phyloP scores from a whole-genome alignment of 169 alveolate genomes.

The Neospora caninum region DNA sequence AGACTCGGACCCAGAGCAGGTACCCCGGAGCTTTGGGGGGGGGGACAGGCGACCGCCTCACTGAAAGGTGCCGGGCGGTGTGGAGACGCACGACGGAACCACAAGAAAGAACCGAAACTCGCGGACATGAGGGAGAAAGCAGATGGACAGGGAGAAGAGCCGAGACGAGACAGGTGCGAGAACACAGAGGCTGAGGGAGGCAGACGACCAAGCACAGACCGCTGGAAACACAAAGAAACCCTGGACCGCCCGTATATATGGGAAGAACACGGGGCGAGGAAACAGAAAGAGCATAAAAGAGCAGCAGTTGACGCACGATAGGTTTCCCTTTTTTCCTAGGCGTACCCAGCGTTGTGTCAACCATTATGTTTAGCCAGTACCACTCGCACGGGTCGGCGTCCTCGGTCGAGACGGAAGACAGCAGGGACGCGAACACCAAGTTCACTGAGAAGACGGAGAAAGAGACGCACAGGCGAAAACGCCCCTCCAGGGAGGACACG shows the following conservation, averaged over 20 bases:
- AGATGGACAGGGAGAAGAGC: background rate
- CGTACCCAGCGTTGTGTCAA: conserved; percentile 52
- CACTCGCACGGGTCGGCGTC: conserved; percentile 58
- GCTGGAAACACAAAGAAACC: background rate
- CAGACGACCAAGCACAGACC: background rate
- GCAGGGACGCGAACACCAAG: conserved; percentile 26
- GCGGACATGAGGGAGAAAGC: background rate
- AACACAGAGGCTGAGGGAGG: background rate
- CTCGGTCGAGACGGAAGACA: background rate
- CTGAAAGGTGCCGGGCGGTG: too few relatives aligned
- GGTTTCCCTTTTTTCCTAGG: background rate
- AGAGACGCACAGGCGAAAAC: background rate
- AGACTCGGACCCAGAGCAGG: too few relatives aligned
- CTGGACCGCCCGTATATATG: background rate
- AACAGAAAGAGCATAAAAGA: background rate
- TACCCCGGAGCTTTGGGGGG: too few relatives aligned
- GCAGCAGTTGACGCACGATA: background rate
- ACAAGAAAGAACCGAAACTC: too few relatives aligned
- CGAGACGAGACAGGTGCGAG: background rate
- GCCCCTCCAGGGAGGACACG: background rate
- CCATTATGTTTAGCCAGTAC: conserved; percentile 64
- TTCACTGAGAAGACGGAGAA: conserved; percentile 33
- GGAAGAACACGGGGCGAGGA: too few relatives aligned
- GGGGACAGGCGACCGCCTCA: too few relatives aligned
- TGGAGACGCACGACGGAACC: too few relatives aligned